phyloP scores from a whole-genome alignment of 2,329 filamentous ascomycete genomes.

The Fusarium lyarnte region DNA sequence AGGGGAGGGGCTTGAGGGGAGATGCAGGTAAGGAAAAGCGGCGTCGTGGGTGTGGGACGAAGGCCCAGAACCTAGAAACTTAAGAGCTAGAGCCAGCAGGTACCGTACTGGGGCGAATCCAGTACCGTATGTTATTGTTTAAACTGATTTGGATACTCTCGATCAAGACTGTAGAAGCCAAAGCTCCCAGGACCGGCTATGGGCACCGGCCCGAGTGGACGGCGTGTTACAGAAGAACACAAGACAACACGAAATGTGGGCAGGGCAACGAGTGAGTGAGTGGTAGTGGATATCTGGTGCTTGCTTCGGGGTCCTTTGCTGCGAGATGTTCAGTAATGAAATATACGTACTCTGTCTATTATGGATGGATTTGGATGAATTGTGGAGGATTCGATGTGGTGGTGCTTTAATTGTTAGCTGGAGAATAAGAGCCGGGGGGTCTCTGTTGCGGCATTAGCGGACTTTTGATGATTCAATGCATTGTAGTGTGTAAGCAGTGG shows the following conservation, averaged over 20 bases:
- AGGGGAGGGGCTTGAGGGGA: background rate
- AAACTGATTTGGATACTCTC: background rate
- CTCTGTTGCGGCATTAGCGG: conserved; percentile 27
- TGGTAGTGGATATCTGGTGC: background rate
- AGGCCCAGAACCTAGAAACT: conserved; percentile 39
- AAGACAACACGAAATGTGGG: conserved; percentile 15
- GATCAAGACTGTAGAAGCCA: background rate
- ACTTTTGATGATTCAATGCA: conserved; percentile 20
- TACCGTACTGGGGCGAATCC: conserved; percentile 11
- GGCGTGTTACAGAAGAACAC: conserved; percentile 19
- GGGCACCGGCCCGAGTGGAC: conserved; percentile 27
- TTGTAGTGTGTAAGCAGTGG: conserved; percentile 15
- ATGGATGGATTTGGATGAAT: background rate
- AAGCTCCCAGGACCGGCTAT: conserved; percentile 17
- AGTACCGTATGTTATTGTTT: background rate
- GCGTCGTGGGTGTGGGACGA: conserved; percentile 38
- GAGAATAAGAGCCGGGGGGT: conserved; percentile 4
- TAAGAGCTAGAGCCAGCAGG: conserved; percentile 1
- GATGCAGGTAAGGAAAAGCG: conserved; percentile 44
- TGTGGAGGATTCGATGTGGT: conserved; percentile 14
- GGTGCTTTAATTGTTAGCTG: conserved; percentile 27
- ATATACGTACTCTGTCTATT: conserved; percentile 1
- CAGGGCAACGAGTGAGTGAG: background rate
- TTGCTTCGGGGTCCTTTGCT: background rate
- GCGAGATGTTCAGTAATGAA: background rate